phyloP scores from a whole-genome alignment of 75 land plant species.

The Isoetes taiwanensis region DNA sequence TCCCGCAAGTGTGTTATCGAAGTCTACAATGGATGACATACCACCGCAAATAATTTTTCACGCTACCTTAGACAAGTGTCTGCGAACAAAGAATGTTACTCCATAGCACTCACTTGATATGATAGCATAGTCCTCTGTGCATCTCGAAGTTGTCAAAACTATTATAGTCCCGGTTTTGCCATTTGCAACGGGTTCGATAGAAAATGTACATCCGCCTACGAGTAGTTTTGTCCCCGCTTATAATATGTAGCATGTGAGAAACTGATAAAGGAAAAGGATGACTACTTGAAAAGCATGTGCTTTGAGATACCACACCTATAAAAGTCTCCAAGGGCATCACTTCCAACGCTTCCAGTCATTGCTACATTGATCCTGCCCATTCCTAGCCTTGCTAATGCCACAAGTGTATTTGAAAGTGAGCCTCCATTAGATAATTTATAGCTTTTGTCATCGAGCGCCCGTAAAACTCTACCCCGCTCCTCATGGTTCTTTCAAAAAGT shows the following conservation, averaged over 20 bases:
- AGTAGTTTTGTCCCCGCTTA: slow-evolving; percentile 68
- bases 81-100: no score
- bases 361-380: slow-evolving; percentile 48
- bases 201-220: slow-evolving; percentile 81
- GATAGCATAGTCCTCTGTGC: slow-evolving; percentile 99
- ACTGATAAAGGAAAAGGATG: not conserved
- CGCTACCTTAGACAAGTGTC: no score
- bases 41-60: slow-evolving; percentile 57
- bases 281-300: no score
- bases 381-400: slow-evolving; percentile 91
- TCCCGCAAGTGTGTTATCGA: slow-evolving; percentile 45
- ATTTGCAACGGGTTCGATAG: slow-evolving; percentile 65
- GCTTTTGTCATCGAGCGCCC: slow-evolving; percentile 76
- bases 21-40: slow-evolving; percentile 69
- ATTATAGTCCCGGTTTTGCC: slow-evolving; percentile 97
- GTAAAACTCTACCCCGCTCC: slow-evolving; percentile 75
- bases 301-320: slow-evolving; percentile 80
- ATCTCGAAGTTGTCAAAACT: slow-evolving; percentile 93
- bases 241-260: no score
- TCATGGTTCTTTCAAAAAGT: slow-evolving; percentile 75
- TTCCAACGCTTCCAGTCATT: slow-evolving; percentile 88
- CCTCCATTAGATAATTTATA: slow-evolving; percentile 99
- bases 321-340: slow-evolving; percentile 86
- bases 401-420: slow-evolving; percentile 86
- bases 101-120: slow-evolving; percentile 79